These are phyloP conservation scores for Claviceps spartinae DNA, from an alignment of 2,329 filamentous ascomycete genomes.

Conservation along the genomic window DNA sequence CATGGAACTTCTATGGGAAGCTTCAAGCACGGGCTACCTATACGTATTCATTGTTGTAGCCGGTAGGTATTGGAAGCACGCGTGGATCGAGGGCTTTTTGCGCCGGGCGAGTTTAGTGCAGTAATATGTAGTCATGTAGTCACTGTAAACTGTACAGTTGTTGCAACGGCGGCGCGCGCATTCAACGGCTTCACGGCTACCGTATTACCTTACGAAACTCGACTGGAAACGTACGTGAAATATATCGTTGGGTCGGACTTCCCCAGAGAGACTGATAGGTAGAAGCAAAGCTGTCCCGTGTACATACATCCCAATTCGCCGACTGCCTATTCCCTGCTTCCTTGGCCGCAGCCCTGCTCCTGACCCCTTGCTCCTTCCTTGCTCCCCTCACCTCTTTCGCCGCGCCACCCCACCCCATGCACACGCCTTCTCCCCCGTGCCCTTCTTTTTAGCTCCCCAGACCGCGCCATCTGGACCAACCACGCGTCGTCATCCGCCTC, in stretches of 20 bases:
- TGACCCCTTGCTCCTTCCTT: not conserved
- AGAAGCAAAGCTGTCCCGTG: not conserved
- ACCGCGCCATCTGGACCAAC: conserved; percentile 20
- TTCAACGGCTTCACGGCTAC: not conserved
- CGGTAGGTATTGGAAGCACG: too few relatives aligned
- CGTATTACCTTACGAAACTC: not conserved
- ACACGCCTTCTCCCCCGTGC: not conserved
- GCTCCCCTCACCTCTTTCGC: too few relatives aligned
- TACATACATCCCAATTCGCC: not conserved
- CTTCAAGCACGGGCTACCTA: not conserved
- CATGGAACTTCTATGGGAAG: not conserved
- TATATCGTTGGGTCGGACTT: not conserved
- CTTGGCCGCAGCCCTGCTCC: not conserved
- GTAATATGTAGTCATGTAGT: not conserved
- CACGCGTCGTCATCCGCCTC: conserved; percentile 19
- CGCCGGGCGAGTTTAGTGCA: too few relatives aligned
- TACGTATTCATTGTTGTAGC: not conserved
- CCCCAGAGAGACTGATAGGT: not conserved
- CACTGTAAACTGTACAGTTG: not conserved
- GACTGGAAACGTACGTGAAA: too few relatives aligned
- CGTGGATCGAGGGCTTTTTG: too few relatives aligned
- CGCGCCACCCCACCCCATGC: too few relatives aligned
- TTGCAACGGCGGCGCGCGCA: not conserved
- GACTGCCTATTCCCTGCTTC: not conserved
- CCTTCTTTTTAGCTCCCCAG: not conserved